Percentiles rank a stretch among this genome's conserved stretches.
These are phyloP conservation scores for Teunomyces gatunensis DNA, from an alignment of 805 yeast genomes.

Conservation along the genomic window DNA sequence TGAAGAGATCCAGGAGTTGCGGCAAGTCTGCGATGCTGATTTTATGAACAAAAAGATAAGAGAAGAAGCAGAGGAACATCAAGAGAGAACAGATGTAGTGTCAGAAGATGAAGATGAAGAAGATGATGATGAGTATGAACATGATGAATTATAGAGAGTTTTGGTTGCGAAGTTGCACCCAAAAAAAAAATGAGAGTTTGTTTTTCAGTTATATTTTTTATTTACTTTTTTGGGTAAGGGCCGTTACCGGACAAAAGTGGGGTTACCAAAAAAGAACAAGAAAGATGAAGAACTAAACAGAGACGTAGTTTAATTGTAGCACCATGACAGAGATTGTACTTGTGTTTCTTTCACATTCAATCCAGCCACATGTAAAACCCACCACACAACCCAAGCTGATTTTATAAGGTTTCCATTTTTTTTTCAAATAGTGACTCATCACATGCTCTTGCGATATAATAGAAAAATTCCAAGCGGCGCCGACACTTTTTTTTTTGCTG, in stretches of 20 bases:
- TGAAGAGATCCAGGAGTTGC: conserved; percentile 42
- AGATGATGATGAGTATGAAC: conserved; percentile 3
- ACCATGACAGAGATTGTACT: neutral
- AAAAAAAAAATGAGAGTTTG: neutral
- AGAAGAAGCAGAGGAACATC: neutral
- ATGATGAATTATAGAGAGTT: conserved; percentile 6
- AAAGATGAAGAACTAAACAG: too few species aligned
- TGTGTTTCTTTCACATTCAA: too few species aligned
- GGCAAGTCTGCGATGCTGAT: conserved; percentile 5
- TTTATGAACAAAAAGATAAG: conserved; percentile 3
- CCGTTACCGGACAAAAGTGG: neutral
- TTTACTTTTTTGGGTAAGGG: neutral
- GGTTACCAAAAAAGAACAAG: neutral
- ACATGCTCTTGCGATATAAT: conserved; percentile 1
- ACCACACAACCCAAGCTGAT: too few species aligned
- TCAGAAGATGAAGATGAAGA: neutral
- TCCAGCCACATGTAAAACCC: too few species aligned
- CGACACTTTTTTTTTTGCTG: neutral
- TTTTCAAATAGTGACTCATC: neutral
- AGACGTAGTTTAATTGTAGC: neutral
- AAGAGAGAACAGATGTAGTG: conserved; percentile 7
- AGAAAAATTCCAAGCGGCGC: conserved; percentile 1
- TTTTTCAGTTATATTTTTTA: neutral
- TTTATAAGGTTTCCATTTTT: too few species aligned
- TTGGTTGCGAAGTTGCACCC: conserved; percentile 1